Conservation (phyloP, 345 rosid species). For the Rhizophora mangle region DNA sequence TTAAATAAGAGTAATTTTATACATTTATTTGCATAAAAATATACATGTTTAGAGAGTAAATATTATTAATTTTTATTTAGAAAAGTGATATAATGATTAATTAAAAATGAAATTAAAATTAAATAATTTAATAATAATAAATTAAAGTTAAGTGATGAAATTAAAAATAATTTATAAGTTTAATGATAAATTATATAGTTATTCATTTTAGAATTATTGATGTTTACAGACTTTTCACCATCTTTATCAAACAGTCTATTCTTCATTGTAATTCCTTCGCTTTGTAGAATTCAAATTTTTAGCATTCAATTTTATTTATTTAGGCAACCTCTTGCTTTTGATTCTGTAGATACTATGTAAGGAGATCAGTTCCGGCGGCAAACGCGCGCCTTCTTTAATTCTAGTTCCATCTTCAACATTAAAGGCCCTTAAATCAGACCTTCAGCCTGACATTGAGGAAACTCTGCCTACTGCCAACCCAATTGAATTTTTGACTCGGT, state of each 20-base stretch:
- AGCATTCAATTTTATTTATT: slow-evolving; percentile 21
- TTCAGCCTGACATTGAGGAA: background rate
- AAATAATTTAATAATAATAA: no score
- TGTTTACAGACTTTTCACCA: slow-evolving; percentile 22
- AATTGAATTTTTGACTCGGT: background rate
- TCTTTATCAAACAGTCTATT: slow-evolving; percentile 8
- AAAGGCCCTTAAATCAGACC: slow-evolving; percentile 11
- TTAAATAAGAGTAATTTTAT: no score
- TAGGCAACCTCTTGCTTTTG: slow-evolving; percentile 3
- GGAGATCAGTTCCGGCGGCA: slow-evolving; percentile 5
- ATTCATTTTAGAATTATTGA: slow-evolving; percentile 4
- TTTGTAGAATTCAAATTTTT: slow-evolving; percentile 21
- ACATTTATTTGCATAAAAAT: no score
- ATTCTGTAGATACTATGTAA: background rate
- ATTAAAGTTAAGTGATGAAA: no score
- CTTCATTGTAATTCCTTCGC: slow-evolving; percentile 34
- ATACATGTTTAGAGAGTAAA: no score
- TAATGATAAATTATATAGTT: no score
- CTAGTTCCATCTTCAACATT: slow-evolving; percentile 4
- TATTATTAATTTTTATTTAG: no score
- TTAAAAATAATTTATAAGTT: no score
- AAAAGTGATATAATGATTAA: no score
- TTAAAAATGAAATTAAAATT: no score
- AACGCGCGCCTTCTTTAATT: slow-evolving; percentile 17
- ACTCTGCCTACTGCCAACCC: background rate